Percentiles rank a stretch among this genome's conserved stretches.
phyloP scores from a whole-genome alignment of 345 rosid genomes.

The Psidium friedrichsthalianum region DNA sequence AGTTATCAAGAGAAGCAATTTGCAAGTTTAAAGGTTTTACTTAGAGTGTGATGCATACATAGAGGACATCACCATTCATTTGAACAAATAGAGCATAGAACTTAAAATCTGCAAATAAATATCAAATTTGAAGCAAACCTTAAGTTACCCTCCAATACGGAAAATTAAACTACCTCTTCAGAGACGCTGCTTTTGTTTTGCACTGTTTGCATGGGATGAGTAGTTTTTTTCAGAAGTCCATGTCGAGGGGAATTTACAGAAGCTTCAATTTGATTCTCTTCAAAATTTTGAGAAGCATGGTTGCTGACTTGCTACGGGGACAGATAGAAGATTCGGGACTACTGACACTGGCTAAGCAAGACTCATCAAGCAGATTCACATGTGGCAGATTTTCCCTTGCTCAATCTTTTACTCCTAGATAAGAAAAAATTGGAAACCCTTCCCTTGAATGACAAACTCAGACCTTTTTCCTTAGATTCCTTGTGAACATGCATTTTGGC shows the following conservation, averaged over 20 bases:
- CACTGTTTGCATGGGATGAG: constrained; percentile 5
- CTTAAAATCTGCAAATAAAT: not conserved
- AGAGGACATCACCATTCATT: not conserved
- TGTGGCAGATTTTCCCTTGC: constrained; percentile 17
- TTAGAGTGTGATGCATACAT: not conserved
- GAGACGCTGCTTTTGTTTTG: constrained; percentile 10
- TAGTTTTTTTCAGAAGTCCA: constrained; percentile 16
- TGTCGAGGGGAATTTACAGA: constrained; percentile 19
- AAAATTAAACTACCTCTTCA: constrained; percentile 21
- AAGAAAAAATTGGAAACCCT: constrained; percentile 56
- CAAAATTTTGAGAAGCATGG: constrained; percentile 12
- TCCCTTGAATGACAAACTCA: constrained; percentile 38
- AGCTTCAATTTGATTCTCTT: constrained; percentile 21
- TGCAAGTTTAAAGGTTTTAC: not conserved
- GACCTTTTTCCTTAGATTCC: constrained; percentile 38
- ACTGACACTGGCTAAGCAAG: constrained; percentile 9
- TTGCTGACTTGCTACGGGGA: constrained; percentile 11
- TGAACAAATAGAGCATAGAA: not conserved
- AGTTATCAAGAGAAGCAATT: not conserved
- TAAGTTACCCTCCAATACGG: not conserved
- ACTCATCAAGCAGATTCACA: constrained; percentile 15
- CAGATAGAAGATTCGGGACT: constrained; percentile 14
- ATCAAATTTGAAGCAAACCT: not conserved
- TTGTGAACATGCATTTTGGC: constrained; percentile 22
- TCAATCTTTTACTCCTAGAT: constrained; percentile 36